Evolutionary conservation across 345 rosid species (phyloP).

Genomic region (Lenwebbia sp.): DNA sequence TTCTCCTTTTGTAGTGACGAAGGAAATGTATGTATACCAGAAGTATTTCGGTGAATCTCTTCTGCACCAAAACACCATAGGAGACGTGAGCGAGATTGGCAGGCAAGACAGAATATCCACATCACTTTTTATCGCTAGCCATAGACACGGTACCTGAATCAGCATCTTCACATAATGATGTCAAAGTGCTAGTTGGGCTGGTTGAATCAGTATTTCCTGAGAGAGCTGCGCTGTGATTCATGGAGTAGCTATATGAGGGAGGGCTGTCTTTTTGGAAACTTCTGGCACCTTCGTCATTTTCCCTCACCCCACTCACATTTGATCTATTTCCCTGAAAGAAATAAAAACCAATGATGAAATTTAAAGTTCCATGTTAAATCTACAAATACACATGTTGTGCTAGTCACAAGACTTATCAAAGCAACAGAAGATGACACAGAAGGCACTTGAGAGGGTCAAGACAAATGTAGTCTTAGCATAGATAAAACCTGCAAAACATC

Average conservation of each 20-base stretch:
- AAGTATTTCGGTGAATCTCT: conserved; percentile 54
- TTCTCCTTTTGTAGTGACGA: conserved; percentile 28
- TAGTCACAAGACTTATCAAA: background rate
- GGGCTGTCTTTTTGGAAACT: conserved; percentile 30
- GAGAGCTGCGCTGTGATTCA: conserved; percentile 20
- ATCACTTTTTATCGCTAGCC: background rate
- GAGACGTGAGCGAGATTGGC: conserved; percentile 1
- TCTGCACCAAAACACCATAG: conserved; percentile 32
- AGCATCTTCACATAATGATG: conserved; percentile 72
- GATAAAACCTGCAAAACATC: background rate
- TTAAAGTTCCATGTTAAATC: background rate
- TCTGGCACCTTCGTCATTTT: conserved; percentile 21
- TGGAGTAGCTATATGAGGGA: conserved; percentile 22
- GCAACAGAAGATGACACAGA: background rate
- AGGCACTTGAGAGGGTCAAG: background rate
- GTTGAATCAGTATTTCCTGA: conserved; percentile 63
- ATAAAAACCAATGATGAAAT: background rate
- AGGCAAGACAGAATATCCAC: background rate
- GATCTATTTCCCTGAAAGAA: conserved; percentile 53
- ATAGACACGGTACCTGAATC: conserved; percentile 53
- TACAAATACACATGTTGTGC: background rate
- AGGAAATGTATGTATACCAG: conserved; percentile 18
- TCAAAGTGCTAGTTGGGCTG: conserved; percentile 69
- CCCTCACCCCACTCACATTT: conserved; percentile 34
- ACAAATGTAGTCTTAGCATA: background rate